Percentiles rank a stretch among this genome's conserved stretches.
Evolutionary conservation across 2,329 filamentous ascomycete genomes (phyloP).

Genomic region (Penicillium glabrum): DNA sequence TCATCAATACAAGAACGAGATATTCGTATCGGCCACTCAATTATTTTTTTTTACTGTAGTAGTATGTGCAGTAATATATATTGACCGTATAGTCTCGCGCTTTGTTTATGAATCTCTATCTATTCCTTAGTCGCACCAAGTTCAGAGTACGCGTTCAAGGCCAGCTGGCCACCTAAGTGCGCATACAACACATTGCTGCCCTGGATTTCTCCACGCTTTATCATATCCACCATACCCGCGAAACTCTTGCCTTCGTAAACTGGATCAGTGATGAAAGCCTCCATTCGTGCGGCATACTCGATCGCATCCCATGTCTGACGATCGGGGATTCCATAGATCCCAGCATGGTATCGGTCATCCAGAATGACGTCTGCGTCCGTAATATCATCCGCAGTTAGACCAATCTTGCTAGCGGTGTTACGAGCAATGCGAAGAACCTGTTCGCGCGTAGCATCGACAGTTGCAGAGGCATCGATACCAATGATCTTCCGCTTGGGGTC

Average conservation of each 20-base stretch:
- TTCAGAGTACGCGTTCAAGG: slow-evolving; percentile 65
- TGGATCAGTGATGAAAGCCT: slow-evolving; percentile 73
- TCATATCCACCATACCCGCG: slow-evolving; percentile 69
- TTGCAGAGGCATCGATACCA: slow-evolving; percentile 66
- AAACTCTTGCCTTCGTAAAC: slow-evolving; percentile 77
- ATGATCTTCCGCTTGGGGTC: slow-evolving; percentile 56
- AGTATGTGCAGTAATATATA: not conserved
- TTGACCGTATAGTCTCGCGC: not conserved
- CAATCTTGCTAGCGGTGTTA: slow-evolving; percentile 63
- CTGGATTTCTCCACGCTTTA: slow-evolving; percentile 61
- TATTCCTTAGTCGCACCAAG: slow-evolving; percentile 30
- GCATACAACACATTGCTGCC: slow-evolving; percentile 70
- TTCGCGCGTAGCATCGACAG: slow-evolving; percentile 60
- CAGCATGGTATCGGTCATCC: slow-evolving; percentile 66
- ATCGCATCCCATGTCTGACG: slow-evolving; percentile 67
- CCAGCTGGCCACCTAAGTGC: slow-evolving; percentile 69
- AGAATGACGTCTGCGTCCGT: slow-evolving; percentile 63
- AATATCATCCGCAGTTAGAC: slow-evolving; percentile 60
- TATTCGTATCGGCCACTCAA: not conserved
- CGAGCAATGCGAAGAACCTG: slow-evolving; percentile 68
- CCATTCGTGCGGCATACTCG: slow-evolving; percentile 64
- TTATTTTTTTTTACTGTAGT: not conserved
- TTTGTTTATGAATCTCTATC: not conserved
- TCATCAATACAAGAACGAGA: slow-evolving; percentile 11
- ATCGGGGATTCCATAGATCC: slow-evolving; percentile 67